Conservation (phyloP, 805 yeast species). For the Grigorovia humatica region DNA sequence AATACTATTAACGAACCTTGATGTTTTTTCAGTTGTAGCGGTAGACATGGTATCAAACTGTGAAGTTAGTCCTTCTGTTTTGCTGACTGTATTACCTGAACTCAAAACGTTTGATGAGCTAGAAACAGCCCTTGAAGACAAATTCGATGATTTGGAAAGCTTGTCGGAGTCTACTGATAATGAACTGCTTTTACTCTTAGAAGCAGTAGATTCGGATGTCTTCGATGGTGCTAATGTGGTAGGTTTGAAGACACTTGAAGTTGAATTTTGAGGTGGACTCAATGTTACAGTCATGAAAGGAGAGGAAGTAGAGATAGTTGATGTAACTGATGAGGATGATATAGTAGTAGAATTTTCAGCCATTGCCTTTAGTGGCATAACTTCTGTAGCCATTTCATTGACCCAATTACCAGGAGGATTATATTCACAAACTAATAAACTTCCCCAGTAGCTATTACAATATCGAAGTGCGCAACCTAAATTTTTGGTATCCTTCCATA, state of each 20-base stretch:
- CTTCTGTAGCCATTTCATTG: constrained; percentile 11
- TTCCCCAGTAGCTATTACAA: constrained; percentile 44
- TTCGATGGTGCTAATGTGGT: too few species aligned
- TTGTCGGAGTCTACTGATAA: too few species aligned
- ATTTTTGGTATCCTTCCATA: constrained; percentile 52
- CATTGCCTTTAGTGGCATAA: constrained; percentile 6
- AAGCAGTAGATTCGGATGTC: too few species aligned
- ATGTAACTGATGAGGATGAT: not conserved
- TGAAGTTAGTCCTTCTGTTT: too few species aligned
- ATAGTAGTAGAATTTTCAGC: not conserved
- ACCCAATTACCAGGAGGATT: constrained; percentile 58
- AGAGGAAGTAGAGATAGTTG: not conserved
- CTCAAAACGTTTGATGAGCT: too few species aligned
- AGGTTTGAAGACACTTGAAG: not conserved
- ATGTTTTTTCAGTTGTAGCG: too few species aligned
- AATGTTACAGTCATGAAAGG: not conserved
- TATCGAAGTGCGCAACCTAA: constrained; percentile 62
- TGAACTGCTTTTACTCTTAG: too few species aligned
- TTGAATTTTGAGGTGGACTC: not conserved
- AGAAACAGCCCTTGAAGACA: too few species aligned
- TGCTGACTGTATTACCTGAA: too few species aligned
- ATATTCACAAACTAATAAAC: constrained; percentile 67
- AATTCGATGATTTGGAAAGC: too few species aligned
- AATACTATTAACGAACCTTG: too few species aligned
- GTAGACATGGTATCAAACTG: too few species aligned